phyloP scores from a whole-genome alignment of 257 asterid species.

The Nicotiana knightiana region DNA sequence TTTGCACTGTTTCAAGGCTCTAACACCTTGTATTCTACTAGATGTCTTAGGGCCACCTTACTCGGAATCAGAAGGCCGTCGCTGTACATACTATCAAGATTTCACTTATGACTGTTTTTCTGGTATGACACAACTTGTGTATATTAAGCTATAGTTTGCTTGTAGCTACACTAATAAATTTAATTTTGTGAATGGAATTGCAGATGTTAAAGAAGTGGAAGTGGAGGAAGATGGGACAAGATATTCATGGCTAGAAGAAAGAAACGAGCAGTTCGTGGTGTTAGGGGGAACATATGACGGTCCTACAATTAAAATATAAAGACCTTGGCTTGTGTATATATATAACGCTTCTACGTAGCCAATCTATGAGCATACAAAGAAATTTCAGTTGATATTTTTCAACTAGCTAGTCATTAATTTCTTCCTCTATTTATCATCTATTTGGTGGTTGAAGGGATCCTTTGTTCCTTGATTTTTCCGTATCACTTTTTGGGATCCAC shows the following conservation, averaged over 20 bases:
- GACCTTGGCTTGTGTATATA: too few relatives aligned
- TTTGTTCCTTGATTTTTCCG: background rate
- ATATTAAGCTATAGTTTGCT: background rate
- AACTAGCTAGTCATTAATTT: background rate
- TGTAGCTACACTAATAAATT: background rate
- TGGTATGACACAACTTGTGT: background rate
- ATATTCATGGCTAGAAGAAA: constrained; percentile 27
- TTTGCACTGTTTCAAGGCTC: constrained; percentile 30
- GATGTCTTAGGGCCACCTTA: constrained; percentile 36
- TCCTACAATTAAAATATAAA: background rate
- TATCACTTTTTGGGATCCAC: background rate
- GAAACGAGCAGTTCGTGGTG: constrained; percentile 13
- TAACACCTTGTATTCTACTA: constrained; percentile 28
- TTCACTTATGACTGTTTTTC: constrained; percentile 7
- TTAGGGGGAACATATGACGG: constrained; percentile 3
- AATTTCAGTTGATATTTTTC: background rate
- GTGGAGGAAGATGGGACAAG: constrained; percentile 2
- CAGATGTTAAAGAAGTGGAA: background rate
- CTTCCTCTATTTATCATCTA: background rate
- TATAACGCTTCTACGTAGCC: background rate
- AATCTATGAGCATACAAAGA: background rate
- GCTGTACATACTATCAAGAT: constrained; percentile 20
- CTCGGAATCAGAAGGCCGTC: constrained; percentile 21
- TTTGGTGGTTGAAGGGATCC: background rate
- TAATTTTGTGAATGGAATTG: background rate